Evolutionary conservation across 129 eudicot genomes (phyloP).

Genomic region (Smallanthus sonchifolius): DNA sequence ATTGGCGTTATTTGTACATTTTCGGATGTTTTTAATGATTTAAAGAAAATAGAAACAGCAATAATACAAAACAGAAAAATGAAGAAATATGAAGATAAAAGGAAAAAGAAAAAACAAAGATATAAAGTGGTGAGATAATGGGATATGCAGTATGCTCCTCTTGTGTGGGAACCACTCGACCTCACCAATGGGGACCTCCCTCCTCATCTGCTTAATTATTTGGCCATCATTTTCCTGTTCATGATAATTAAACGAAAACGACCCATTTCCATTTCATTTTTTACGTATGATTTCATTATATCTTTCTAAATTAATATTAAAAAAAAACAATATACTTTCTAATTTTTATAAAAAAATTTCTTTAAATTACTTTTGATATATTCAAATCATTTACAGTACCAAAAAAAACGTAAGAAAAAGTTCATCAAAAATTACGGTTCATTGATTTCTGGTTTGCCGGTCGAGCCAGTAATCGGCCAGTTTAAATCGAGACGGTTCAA

Average conservation of each 20-base stretch:
- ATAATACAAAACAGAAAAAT: background rate
- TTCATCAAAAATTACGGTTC: too few relatives aligned
- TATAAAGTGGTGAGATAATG: conserved; percentile 14
- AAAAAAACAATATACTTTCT: background rate
- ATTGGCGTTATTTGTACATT: too few relatives aligned
- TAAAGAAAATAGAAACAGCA: background rate
- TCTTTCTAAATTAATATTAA: background rate
- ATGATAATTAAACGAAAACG: conserved; percentile 22
- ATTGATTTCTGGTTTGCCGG: too few relatives aligned
- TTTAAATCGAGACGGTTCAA: too few relatives aligned
- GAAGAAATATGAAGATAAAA: too few relatives aligned
- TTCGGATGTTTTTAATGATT: background rate
- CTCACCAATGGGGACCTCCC: conserved; percentile 23
- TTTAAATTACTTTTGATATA: too few relatives aligned
- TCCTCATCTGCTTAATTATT: conserved; percentile 21
- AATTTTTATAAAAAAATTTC: too few relatives aligned
- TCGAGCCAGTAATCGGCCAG: too few relatives aligned
- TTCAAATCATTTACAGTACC: too few relatives aligned
- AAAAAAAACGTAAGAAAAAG: too few relatives aligned
- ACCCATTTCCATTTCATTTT: background rate
- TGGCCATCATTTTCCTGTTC: conserved; percentile 15
- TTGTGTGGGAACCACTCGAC: conserved; percentile 25
- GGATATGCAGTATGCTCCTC: conserved; percentile 31
- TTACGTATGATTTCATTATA: background rate
- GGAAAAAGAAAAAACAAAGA: background rate